Evolutionary conservation across 2,329 filamentous ascomycete species (phyloP).

Genomic region (Sporothrix inflata): DNA sequence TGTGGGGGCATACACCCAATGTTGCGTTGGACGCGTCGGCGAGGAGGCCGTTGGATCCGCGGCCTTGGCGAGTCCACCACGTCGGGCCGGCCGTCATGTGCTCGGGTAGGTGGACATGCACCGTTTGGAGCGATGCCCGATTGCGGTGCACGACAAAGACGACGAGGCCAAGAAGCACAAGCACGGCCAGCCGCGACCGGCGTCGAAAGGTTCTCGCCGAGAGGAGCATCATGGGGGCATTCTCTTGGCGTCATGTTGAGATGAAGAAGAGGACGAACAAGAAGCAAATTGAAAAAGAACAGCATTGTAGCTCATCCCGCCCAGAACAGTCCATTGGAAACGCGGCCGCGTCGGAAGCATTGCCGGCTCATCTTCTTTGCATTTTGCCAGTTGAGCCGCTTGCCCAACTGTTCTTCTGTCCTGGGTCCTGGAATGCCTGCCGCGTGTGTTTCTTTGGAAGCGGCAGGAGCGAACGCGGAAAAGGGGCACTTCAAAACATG

Average conservation of each 20-base stretch:
- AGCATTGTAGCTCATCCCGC: not conserved
- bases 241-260: not conserved
- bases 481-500: not conserved
- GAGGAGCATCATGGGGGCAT: slow-evolving; percentile 3
- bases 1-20: not conserved
- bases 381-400: not conserved
- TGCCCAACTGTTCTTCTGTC: not conserved
- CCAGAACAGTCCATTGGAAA: not conserved
- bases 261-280: not conserved
- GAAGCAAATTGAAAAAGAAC: not conserved
- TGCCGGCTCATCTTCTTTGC: not conserved
- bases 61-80: not conserved
- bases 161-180: not conserved
- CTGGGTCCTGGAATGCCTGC: not conserved
- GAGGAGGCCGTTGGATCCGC: not conserved
- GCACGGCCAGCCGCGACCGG: slow-evolving; percentile 6
- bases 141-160: not conserved
- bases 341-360: not conserved
- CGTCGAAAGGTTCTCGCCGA: slow-evolving; percentile 13
- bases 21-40: slow-evolving; percentile 18
- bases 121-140: not conserved
- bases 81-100: not conserved
- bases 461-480: not conserved
- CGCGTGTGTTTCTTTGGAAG: not conserved
- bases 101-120: slow-evolving; percentile 8